Conservation (phyloP, 495 filamentous ascomycete species). For the Penicillium taxi region DNA sequence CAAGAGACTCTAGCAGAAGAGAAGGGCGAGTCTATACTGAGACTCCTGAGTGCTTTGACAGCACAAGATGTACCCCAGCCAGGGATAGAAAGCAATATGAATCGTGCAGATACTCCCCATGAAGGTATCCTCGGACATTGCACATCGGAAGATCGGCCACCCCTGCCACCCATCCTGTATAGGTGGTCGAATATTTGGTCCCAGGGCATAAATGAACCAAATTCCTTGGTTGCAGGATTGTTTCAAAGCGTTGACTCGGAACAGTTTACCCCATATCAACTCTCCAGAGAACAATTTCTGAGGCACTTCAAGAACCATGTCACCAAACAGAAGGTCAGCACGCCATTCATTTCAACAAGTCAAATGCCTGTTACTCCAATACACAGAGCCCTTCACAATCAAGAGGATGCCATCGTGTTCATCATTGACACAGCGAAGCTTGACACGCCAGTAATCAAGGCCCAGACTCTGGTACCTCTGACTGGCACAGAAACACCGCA, state of each 20-base stretch:
- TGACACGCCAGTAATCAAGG: slow-evolving; percentile 16
- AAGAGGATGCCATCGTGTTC: slow-evolving; percentile 19
- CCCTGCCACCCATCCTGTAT: slow-evolving; percentile 23
- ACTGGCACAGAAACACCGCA: slow-evolving; percentile 10
- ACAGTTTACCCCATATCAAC: slow-evolving; percentile 10
- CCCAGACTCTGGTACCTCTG: slow-evolving; percentile 11
- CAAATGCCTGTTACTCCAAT: slow-evolving; percentile 21
- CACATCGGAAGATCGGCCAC: slow-evolving; percentile 11
- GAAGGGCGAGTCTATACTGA: background rate
- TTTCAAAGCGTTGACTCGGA: slow-evolving; percentile 11
- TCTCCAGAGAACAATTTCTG: slow-evolving; percentile 13
- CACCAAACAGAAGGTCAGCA: slow-evolving; percentile 3
- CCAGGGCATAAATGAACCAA: slow-evolving; percentile 24
- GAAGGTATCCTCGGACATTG: background rate
- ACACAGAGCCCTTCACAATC: slow-evolving; percentile 22
- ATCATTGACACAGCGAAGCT: slow-evolving; percentile 29
- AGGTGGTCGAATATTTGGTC: slow-evolving; percentile 30
- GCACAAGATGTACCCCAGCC: background rate
- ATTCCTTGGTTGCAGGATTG: slow-evolving; percentile 14
- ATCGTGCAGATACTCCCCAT: background rate
- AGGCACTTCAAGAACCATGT: slow-evolving; percentile 21
- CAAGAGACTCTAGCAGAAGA: background rate
- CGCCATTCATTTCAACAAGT: slow-evolving; percentile 32
- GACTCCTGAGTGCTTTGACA: background rate
- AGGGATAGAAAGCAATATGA: background rate